A percentile compares a stretch with the other conserved stretches of the same genome.
Evolutionary conservation across 108 stramenopile genomes (phyloP).

Genomic region (Bacterosira constricta): DNA sequence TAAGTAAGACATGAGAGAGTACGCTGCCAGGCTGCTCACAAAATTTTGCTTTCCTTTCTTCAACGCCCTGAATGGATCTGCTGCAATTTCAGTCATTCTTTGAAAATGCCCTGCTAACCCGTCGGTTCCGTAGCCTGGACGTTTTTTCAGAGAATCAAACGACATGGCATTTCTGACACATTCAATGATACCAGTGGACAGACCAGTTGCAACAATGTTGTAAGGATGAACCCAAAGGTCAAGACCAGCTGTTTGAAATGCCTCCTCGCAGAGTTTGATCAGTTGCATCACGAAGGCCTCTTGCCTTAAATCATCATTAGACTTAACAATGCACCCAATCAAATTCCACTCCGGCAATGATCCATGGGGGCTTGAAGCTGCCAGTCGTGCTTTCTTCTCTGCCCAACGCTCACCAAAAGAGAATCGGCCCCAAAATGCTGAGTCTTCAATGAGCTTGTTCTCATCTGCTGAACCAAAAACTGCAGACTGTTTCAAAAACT

Average conservation of each 20-base stretch:
- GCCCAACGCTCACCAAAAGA: slow-evolving; percentile 97
- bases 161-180: slow-evolving; percentile 91
- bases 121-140: slow-evolving; percentile 85
- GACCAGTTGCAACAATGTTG: slow-evolving; percentile 90
- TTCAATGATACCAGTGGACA: slow-evolving; percentile 92
- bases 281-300: slow-evolving; percentile 97
- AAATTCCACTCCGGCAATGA: slow-evolving; percentile 86
- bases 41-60: slow-evolving; percentile 81
- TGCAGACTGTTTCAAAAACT: slow-evolving; percentile 62
- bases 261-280: slow-evolving; percentile 90
- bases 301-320: slow-evolving; percentile 97
- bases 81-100: slow-evolving; percentile 83
- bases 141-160: slow-evolving; percentile 95
- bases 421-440: slow-evolving; percentile 89
- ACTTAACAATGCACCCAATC: slow-evolving; percentile 95
- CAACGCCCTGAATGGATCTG: slow-evolving; percentile 81
- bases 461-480: slow-evolving; percentile 56
- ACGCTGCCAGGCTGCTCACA: slow-evolving; percentile 93
- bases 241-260: slow-evolving; percentile 87
- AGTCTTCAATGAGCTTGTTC: slow-evolving; percentile 79
- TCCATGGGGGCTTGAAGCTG: slow-evolving; percentile 78
- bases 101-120: slow-evolving; percentile 78
- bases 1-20: slow-evolving; percentile 95
- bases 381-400: slow-evolving; percentile 87
- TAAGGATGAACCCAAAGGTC: slow-evolving; percentile 94